Percentiles rank a stretch among this genome's conserved stretches.
phyloP scores from a whole-genome alignment of 805 yeast species.

The Yarrowia sp. region DNA sequence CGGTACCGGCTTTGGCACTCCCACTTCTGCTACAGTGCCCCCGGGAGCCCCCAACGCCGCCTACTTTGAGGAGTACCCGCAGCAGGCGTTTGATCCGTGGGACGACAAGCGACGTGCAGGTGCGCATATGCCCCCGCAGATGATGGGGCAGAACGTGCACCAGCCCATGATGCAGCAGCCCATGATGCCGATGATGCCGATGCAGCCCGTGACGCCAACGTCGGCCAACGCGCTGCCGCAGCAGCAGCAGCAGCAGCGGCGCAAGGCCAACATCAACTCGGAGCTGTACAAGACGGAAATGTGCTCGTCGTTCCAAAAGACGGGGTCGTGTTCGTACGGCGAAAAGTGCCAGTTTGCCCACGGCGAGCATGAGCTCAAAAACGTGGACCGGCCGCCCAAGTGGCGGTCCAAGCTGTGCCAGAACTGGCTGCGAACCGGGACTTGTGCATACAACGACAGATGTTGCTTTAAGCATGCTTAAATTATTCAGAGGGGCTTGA shows the following conservation, averaged over 20 bases:
- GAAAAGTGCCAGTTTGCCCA: slow-evolving; percentile 94
- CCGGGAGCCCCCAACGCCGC: slow-evolving; percentile 13
- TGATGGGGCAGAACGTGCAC: slow-evolving; percentile 1
- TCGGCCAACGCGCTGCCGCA: neutral
- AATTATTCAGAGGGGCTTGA: slow-evolving; percentile 3
- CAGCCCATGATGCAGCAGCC: slow-evolving; percentile 8
- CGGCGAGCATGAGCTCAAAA: slow-evolving; percentile 72
- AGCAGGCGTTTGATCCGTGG: slow-evolving; percentile 26
- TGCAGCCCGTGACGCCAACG: neutral
- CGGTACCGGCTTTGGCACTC: slow-evolving; percentile 3
- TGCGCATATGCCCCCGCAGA: neutral
- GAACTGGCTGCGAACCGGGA: slow-evolving; percentile 79
- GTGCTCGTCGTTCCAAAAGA: slow-evolving; percentile 71
- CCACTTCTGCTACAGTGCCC: neutral
- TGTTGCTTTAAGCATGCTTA: slow-evolving; percentile 81
- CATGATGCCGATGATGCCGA: neutral
- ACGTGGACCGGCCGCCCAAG: slow-evolving; percentile 69
- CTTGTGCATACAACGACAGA: slow-evolving; percentile 84
- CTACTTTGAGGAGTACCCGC: slow-evolving; percentile 19
- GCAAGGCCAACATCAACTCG: slow-evolving; percentile 46
- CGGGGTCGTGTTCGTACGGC: slow-evolving; percentile 79
- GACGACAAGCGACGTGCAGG: slow-evolving; percentile 18
- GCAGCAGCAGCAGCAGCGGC: slow-evolving; percentile 33
- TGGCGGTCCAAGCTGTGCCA: slow-evolving; percentile 91
- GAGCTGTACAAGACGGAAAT: slow-evolving; percentile 86